Evolutionary conservation across 257 asterid species (phyloP).

Genomic region (Jacaranda mimosifolia): DNA sequence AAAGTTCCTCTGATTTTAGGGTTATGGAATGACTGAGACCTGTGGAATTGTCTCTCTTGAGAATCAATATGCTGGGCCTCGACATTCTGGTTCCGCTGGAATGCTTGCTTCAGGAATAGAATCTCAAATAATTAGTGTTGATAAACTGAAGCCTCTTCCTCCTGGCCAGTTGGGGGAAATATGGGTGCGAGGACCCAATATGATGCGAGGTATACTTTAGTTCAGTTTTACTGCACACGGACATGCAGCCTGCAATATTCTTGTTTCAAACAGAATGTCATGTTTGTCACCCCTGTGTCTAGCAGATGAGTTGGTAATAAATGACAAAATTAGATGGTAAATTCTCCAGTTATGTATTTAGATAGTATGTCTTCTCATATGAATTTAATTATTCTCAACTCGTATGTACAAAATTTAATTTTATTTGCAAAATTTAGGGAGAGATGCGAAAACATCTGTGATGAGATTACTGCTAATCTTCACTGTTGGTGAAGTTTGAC

Average conservation of each 20-base stretch:
- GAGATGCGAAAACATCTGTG: not conserved
- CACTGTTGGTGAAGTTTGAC: not conserved
- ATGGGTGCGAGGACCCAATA: conserved; percentile 92
- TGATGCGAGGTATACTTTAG: conserved; percentile 75
- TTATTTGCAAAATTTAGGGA: not conserved
- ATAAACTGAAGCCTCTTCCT: conserved; percentile 74
- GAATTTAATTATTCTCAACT: not conserved
- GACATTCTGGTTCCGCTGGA: conserved; percentile 92
- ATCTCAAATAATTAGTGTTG: conserved; percentile 76
- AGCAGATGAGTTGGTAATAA: conserved; percentile 16
- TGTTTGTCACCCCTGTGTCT: not conserved
- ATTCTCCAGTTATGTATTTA: not conserved
- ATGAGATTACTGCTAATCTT: not conserved
- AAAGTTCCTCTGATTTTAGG: conserved; percentile 56
- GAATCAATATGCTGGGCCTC: conserved; percentile 57
- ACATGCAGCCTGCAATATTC: not conserved
- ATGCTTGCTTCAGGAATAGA: conserved; percentile 77
- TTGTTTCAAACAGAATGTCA: not conserved
- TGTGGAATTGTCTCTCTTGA: conserved; percentile 75
- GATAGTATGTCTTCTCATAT: not conserved
- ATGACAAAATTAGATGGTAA: not conserved
- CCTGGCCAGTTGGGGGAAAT: conserved; percentile 88
- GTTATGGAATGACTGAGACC: conserved; percentile 98
- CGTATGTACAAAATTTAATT: not conserved
- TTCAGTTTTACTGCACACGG: not conserved